Evolutionary conservation across 1,284 basidiomycete species (phyloP), one percentile per base, ranked within the genome.

Genomic region (Marasmius sp.): DNA sequence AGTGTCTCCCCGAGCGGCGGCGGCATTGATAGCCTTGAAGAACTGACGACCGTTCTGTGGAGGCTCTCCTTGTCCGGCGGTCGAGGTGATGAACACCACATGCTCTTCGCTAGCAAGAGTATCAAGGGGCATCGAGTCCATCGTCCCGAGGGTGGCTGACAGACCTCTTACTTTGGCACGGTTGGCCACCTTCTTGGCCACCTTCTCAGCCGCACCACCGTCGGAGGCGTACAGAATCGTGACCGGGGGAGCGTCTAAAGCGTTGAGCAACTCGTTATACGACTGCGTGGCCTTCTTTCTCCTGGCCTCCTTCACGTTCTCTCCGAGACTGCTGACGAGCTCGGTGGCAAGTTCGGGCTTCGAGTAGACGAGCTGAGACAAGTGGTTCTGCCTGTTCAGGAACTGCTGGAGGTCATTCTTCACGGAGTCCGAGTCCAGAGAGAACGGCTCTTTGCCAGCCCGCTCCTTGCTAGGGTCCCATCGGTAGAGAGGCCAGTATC

Each of bases 61-160:
- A 53, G 95, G 88, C 78, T 99, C 97, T 63, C 97, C 97, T 77
- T 99, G 97, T 33, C 97, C 97, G n/a, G 97, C 97, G n/a, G 92
- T 93, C 39, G 94, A 97, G 12, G 94, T 95, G 67, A 99, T 80
- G 74, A 99, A 91, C 18, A 86, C 86, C 61, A 98, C 92, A 70
- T 95, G 87, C 69, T 93, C 91, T 72, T 94, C 92, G 67, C 87
- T 77, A 16, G 85, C 82, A 45, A 96, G 79, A 63, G 85, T 85
- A 63, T 93, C 88, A 58, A 97, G 77, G 6, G 91, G 83, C 70
- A 91, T 80, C 14, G 92, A 90, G 73, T 97, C 94, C 72, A 97
- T 77, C 11, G 87, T 85, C 47, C 84, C 81, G 49, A 93, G 77
- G 14, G 87, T 88, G 9, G 87, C 88, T 6, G 92, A 87, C 51